Base-by-base conservation (phyloP, 1,284 basidiomycete species). In the Cystobasidiaceae sp. region DNA sequence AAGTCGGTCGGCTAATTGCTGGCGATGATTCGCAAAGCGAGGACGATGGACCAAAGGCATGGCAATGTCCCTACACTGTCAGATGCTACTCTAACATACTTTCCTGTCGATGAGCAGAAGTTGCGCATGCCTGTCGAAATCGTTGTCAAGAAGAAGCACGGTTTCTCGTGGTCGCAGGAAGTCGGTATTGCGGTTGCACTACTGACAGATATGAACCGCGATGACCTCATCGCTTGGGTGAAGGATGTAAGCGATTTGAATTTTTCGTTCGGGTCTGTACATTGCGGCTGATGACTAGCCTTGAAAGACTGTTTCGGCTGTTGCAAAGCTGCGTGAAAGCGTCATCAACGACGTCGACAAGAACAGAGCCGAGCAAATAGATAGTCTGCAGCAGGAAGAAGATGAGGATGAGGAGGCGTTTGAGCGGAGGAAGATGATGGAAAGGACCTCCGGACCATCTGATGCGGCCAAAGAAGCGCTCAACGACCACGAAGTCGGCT, bases 81-180 rank as follows among this genome's bases (percentile, higher is more conserved):
- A 83, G 67, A 75, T 43, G 64, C 54, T 33, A 70, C 61, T 51
- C 59, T 3, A 72, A n/a, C n/a, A 73, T 73, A 33, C 71, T 76
- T 0, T 73, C 82, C 50, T 7, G 28, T 21, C 4, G 8, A 30
- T 33, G 25, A 30, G 44, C 44, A 46, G 61, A 45, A 41, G n/a
- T 21, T 68, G 19, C 54, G 34, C 28, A 61, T 68, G 67, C 63
- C 67, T 4, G 65, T 52, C 19, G 64, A 68, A 34, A 34, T 68
- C 75, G 91, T 94, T 62, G 82, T 96, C 37, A 81, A 85, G 70
- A 85, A 94, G 68, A 88, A 90, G 80, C 88, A 89, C 71, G 90
- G 90, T 11, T 88, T 87, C 76, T 85, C 87, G n/a, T 88, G 87
- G 85, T 90, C 86, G 71, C 87, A 94, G 74, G 86, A 94, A 76